These are phyloP conservation scores for Hanseniaspora occidentalis DNA, from an alignment of 805 yeast species.

Conservation along the genomic window DNA sequence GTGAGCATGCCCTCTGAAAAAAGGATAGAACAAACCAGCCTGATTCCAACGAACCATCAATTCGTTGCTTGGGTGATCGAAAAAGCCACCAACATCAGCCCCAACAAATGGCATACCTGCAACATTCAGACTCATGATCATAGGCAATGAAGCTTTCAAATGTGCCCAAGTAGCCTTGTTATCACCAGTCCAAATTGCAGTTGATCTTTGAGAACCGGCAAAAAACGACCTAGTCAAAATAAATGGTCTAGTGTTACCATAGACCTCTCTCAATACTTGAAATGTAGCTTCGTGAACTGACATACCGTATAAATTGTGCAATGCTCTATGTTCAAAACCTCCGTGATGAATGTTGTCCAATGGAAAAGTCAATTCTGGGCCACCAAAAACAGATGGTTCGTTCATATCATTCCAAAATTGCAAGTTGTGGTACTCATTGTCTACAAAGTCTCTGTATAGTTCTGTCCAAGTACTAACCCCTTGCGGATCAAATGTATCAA, in stretches of 20 bases:
- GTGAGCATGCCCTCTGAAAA: constrained; percentile 94
- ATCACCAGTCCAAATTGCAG: constrained; percentile 98
- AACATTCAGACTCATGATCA: constrained; percentile 69
- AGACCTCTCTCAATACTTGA: constrained; percentile 45
- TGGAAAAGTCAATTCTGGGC: constrained; percentile 88
- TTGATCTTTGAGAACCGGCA: constrained; percentile 83
- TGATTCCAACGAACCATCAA: constrained; percentile 89
- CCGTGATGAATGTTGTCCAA: constrained; percentile 70
- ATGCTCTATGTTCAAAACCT: constrained; percentile 78
- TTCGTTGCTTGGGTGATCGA: constrained; percentile 78
- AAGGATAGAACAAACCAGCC: constrained; percentile 91
- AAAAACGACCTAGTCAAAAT: constrained; percentile 75
- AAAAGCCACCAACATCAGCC: constrained; percentile 95
- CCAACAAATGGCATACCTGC: constrained; percentile 90
- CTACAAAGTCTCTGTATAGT: constrained; percentile 35
- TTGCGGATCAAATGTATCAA: constrained; percentile 56
- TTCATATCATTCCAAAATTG: constrained; percentile 97
- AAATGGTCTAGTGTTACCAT: constrained; percentile 59
- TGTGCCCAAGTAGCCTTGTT: constrained; percentile 90
- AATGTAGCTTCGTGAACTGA: constrained; percentile 73
- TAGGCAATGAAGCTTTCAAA: constrained; percentile 67
- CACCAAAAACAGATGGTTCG: constrained; percentile 90
- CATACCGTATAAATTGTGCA: constrained; percentile 78
- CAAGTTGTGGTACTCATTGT: constrained; percentile 40
- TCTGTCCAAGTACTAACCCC: constrained; percentile 50